Evolutionary conservation across 1,284 basidiomycete species (phyloP), one percentile per base, ranked within the genome.

Genomic region (Veloporphyrellus conicus): DNA sequence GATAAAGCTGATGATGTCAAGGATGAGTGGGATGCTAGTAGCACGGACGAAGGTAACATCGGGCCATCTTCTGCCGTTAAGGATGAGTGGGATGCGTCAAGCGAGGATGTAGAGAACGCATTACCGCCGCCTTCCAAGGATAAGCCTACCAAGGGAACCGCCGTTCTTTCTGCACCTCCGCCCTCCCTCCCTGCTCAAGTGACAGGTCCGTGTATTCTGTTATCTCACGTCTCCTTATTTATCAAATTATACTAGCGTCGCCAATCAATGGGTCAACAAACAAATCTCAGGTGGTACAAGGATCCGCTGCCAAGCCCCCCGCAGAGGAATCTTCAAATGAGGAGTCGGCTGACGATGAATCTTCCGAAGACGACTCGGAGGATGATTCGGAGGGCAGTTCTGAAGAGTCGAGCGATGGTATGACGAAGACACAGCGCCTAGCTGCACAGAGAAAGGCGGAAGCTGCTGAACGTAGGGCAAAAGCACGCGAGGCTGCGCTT

Each of bases 31-130:
- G 93, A 96, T 52, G 87, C 74, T 8, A 77, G 75, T 46, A 68
- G 63, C 35, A 67, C 58, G 25, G 61, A 62, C 34, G 65, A 68
- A 52, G 58, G 74, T 47, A 59, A 59, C 16, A 55, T 58, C 31
- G 58, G 53, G 8, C 45, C 51, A 32, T 48, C 61, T 12, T 76
- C 67, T 44, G 75, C 65, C 37, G 76, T 85, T 50, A 89, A 90
- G 64, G 86, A 93, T 54, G 79, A 82, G 19, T 96, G 93, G 93
- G 93, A 96, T 62, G 87, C 82, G 22, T 83, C 84, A 32, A 89
- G 86, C 52, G 87, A 78, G 29, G 81, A 87, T 9, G 87, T 81
- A 47, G 76, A 49, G 33, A 47, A 48, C 20, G 14, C 49, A 34
- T 39, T 44, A 23, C 49, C 62, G 28, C 50, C 25, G 14, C 42